phyloP scores from a whole-genome alignment of 2,329 filamentous ascomycete genomes.

The Ophioceras dolichostomum region DNA sequence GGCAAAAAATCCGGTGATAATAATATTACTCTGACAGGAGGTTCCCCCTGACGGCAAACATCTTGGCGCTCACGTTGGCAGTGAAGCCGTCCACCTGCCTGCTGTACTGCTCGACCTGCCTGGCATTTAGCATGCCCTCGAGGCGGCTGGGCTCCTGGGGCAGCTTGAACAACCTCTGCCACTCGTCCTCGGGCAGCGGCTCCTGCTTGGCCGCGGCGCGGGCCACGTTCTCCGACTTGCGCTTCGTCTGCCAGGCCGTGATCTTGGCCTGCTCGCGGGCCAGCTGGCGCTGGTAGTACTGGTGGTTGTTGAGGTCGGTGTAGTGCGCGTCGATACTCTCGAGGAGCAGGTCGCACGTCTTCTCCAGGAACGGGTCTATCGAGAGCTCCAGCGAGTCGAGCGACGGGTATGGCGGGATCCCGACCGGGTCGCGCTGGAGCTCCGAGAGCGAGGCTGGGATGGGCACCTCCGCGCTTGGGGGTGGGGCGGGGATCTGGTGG shows the following conservation, averaged over 20 bases:
- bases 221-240: conserved; percentile 87
- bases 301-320: conserved; percentile 98
- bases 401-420: conserved; percentile 68
- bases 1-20: no score
- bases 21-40: conserved; percentile 47
- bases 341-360: conserved; percentile 90
- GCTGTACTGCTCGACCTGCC: conserved; percentile 96
- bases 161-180: conserved; percentile 96
- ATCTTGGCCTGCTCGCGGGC: conserved; percentile 95
- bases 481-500: conserved; percentile 68
- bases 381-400: conserved; percentile 82
- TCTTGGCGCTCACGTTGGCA: conserved; percentile 83
- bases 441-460: conserved; percentile 71
- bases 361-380: conserved; percentile 96
- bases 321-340: conserved; percentile 97
- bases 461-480: conserved; percentile 53
- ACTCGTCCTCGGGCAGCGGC: conserved; percentile 89
- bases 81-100: conserved; percentile 96
- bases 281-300: conserved; percentile 87
- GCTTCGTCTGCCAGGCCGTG: conserved; percentile 89
- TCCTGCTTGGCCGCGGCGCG: conserved; percentile 78
- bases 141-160: conserved; percentile 86
- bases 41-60: conserved; percentile 85
- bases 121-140: conserved; percentile 87
- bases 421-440: conserved; percentile 52